Evolutionary conservation across 148 eudicot species (phyloP), one percentile per base, ranked within the genome.

Genomic region (Heliamphora exappendiculata): DNA sequence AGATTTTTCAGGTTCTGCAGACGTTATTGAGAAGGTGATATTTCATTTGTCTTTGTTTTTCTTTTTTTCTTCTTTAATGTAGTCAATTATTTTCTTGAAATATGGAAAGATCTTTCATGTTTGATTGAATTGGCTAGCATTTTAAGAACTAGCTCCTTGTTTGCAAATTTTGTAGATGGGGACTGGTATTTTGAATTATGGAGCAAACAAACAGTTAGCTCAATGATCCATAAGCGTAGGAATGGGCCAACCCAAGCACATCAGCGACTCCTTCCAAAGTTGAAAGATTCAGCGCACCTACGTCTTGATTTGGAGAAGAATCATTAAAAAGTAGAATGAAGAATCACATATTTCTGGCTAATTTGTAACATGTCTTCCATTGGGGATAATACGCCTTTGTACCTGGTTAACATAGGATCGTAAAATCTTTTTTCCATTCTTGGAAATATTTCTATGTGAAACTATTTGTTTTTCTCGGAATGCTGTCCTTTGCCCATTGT

Each of bases 1-100:
- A 75, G 88, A 81, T 37, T 36, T 66, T 1, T 29, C 82, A 28
- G 67, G 42, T n/a, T 22, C 70, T 67, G 28, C 74, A 11, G 76
- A 75, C 51, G 70, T 75, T 72, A 70, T 72, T 22, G 76, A 77
- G 73, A 80, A 85, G 87, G 87, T 85, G 70, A 54, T 31, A 36
- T 76, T 37, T 51, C 22, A 49, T 70, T 28, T 62, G n/a, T 12
- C 39, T 20, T 12, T 36, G 22, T 76, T 28, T 22, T 42, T 57
- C 20, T 17, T 29, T 31, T 39, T 64, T n/a, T 66, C 7, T 44
- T 49, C 58, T 54, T 53, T 39, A 64, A 33, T 11, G 5, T 66
- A 31, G 11, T 29, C 11, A 62, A 39, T 62, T 51, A 53, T 73
- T 45, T 7, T 60, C 64, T 36, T 19, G 0, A 50, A 37, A n/a